These are phyloP conservation scores for Aschersonia sp. DNA, from an alignment of 2,329 filamentous ascomycete genomes.

Conservation along the genomic window DNA sequence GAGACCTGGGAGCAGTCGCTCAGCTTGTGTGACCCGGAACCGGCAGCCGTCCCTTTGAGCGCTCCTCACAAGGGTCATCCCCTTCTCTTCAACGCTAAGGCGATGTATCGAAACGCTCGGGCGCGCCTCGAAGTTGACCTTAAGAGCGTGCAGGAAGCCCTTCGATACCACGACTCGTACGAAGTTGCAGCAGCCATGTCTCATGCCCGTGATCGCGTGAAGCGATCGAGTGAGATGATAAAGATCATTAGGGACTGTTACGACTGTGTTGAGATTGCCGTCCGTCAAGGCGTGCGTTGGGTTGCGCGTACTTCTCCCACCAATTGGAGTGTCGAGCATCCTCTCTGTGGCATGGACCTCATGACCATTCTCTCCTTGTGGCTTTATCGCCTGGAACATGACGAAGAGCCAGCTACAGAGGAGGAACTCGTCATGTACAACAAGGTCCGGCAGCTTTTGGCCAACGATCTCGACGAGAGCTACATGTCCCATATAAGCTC, in stretches of 20 bases:
- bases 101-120: slow-evolving; percentile 87
- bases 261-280: slow-evolving; percentile 92
- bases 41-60: slow-evolving; percentile 74
- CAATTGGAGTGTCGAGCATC: slow-evolving; percentile 98
- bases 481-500: slow-evolving; percentile 80
- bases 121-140: slow-evolving; percentile 88
- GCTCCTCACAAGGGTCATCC: slow-evolving; percentile 94
- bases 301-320: slow-evolving; percentile 94
- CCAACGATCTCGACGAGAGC: slow-evolving; percentile 74
- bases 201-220: slow-evolving; percentile 81
- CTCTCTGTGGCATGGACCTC: slow-evolving; percentile 87
- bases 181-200: slow-evolving; percentile 97
- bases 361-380: slow-evolving; percentile 97
- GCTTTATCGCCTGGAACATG: slow-evolving; percentile 98
- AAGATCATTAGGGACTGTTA: slow-evolving; percentile 97
- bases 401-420: slow-evolving; percentile 77
- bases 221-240: slow-evolving; percentile 93
- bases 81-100: slow-evolving; percentile 95
- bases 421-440: slow-evolving; percentile 85
- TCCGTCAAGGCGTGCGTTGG: slow-evolving; percentile 90
- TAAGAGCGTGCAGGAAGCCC: slow-evolving; percentile 88
- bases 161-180: slow-evolving; percentile 93
- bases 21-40: slow-evolving; percentile 84
- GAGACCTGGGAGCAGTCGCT: slow-evolving; percentile 99
- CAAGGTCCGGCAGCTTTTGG: slow-evolving; percentile 79